These are phyloP conservation scores for Aureobasidium uvarum DNA, from an alignment of 2,329 filamentous ascomycete species.

Conservation along the genomic window DNA sequence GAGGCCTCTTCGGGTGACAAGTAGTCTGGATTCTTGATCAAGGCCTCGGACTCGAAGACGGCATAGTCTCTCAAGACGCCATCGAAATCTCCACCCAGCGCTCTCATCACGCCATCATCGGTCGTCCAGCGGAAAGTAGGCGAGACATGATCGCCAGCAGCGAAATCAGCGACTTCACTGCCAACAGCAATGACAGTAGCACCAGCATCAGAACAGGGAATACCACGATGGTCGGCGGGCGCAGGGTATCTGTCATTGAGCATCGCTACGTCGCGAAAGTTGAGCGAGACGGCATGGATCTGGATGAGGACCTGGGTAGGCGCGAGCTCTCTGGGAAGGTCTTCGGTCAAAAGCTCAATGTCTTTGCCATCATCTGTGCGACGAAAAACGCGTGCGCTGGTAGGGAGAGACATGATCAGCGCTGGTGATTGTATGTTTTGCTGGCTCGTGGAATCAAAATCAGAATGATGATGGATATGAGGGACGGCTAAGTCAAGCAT, in stretches of 20 bases:
- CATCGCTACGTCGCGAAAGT: constrained; percentile 39
- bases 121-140: constrained; percentile 39
- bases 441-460: not conserved
- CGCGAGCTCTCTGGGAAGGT: constrained; percentile 26
- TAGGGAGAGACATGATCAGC: constrained; percentile 13
- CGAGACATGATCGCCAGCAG: constrained; percentile 31
- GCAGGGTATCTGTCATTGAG: constrained; percentile 36
- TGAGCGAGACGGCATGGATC: constrained; percentile 35
- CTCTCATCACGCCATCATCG: constrained; percentile 40
- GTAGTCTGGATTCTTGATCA: constrained; percentile 42
- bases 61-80: constrained; percentile 45
- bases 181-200: constrained; percentile 34
- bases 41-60: constrained; percentile 42
- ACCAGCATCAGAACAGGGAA: constrained; percentile 39
- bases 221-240: constrained; percentile 33
- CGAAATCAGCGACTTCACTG: constrained; percentile 29
- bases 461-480: not conserved
- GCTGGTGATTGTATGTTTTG: not conserved
- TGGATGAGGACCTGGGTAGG: constrained; percentile 33
- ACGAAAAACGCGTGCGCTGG: constrained; percentile 36
- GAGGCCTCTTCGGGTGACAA: constrained; percentile 41
- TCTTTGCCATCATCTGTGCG: constrained; percentile 37
- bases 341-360: constrained; percentile 29
- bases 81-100: constrained; percentile 46
- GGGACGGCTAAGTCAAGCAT: not conserved